Evolutionary conservation across 2,329 filamentous ascomycete species (phyloP).

Genomic region (Lizonia empirigonia): DNA sequence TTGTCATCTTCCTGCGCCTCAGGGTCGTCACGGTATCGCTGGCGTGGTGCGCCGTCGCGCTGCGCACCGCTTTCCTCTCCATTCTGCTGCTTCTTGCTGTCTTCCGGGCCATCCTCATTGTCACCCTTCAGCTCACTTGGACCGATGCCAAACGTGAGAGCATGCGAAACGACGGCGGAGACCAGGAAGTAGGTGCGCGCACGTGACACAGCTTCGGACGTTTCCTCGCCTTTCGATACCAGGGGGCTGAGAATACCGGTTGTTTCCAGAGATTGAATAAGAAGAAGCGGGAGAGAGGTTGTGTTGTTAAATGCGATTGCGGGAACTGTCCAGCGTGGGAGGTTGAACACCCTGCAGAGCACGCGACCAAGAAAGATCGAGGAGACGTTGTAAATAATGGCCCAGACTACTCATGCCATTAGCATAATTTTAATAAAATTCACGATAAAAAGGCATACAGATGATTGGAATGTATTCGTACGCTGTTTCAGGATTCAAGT

Average conservation of each 20-base stretch:
- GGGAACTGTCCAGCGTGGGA: constrained; percentile 60
- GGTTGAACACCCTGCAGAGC: constrained; percentile 53
- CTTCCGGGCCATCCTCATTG: constrained; percentile 45
- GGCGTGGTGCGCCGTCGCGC: background rate
- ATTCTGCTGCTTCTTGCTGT: constrained; percentile 29
- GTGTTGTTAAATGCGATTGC: constrained; percentile 65
- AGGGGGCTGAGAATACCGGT: constrained; percentile 62
- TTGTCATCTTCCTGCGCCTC: constrained; percentile 21
- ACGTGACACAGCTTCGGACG: constrained; percentile 58
- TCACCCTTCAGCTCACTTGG: constrained; percentile 62
- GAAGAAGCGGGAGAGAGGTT: constrained; percentile 58
- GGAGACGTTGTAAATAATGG: constrained; percentile 55
- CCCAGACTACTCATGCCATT: constrained; percentile 52
- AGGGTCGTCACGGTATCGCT: constrained; percentile 17
- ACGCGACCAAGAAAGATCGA: constrained; percentile 56
- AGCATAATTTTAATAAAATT: background rate
- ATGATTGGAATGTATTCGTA: constrained; percentile 57
- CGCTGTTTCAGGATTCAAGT: constrained; percentile 56
- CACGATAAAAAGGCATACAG: constrained; percentile 42
- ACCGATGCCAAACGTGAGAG: constrained; percentile 67
- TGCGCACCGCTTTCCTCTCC: constrained; percentile 4
- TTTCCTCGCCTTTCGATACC: constrained; percentile 53
- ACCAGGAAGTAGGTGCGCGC: constrained; percentile 71
- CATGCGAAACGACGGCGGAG: constrained; percentile 67
- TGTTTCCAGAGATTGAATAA: constrained; percentile 58